Conservation (phyloP, 2,329 filamentous ascomycete genomes). For the Trichoderma brevicompactum region DNA sequence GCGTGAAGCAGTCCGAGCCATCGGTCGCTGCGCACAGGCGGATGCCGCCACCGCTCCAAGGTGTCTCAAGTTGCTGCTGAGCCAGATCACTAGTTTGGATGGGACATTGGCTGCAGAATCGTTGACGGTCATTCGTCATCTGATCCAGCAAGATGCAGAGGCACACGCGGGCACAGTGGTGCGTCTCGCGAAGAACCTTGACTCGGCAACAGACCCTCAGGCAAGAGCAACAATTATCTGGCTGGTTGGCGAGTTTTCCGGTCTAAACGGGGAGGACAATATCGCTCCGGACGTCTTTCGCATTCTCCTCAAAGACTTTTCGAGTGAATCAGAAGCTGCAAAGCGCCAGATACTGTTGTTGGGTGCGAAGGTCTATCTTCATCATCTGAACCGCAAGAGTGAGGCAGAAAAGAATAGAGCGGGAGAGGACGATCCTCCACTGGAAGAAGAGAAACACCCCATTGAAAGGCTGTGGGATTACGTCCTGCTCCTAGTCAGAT, state of each 20-base stretch:
- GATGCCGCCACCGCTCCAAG: conserved; percentile 71
- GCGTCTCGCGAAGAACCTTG: conserved; percentile 85
- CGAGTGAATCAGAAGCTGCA: conserved; percentile 79
- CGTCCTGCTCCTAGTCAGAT: conserved; percentile 80
- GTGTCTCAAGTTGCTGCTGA: conserved; percentile 80
- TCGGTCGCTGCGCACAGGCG: conserved; percentile 88
- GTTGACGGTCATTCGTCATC: conserved; percentile 89
- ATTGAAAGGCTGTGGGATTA: conserved; percentile 84
- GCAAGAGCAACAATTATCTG: conserved; percentile 95
- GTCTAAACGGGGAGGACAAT: conserved; percentile 77
- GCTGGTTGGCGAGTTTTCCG: conserved; percentile 94
- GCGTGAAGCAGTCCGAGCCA: conserved; percentile 86
- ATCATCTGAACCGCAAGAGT: conserved; percentile 73
- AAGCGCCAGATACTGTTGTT: conserved; percentile 91
- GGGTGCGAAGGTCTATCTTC: conserved; percentile 94
- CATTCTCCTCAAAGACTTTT: conserved; percentile 83
- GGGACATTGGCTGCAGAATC: conserved; percentile 89
- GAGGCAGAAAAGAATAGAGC: conserved; percentile 46
- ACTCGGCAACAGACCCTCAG: conserved; percentile 82
- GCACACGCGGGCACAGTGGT: conserved; percentile 85
- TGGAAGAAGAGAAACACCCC: conserved; percentile 57
- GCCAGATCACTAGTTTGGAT: conserved; percentile 86
- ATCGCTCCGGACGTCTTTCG: conserved; percentile 91
- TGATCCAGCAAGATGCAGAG: conserved; percentile 88
- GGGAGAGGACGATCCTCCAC: conserved; percentile 39